Percentiles rank a stretch among this genome's conserved stretches.
Evolutionary conservation across 495 filamentous ascomycete genomes (phyloP).

Genomic region (Penicillium canescens): DNA sequence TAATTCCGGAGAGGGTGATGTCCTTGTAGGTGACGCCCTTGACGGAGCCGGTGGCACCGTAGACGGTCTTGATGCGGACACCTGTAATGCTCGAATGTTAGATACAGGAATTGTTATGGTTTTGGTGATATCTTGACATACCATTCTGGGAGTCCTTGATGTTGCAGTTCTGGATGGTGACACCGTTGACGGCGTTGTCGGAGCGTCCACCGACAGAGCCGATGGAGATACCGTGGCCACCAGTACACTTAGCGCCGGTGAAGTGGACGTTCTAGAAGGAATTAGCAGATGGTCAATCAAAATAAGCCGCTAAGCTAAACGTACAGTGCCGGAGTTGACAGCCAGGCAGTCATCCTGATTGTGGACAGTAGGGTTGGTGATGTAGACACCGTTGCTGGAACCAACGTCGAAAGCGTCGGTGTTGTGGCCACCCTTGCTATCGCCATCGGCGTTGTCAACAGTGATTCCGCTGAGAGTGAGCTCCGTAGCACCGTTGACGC

Average conservation of each 20-base stretch:
- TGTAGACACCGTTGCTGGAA: slow-evolving; percentile 33
- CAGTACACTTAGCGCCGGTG: slow-evolving; percentile 27
- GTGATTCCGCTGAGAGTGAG: slow-evolving; percentile 32
- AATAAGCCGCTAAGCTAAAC: too few relatives aligned
- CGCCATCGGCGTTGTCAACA: slow-evolving; percentile 45
- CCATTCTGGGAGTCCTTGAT: slow-evolving; percentile 32
- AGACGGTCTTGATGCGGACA: slow-evolving; percentile 25
- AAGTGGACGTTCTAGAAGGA: too few relatives aligned
- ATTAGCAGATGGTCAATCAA: too few relatives aligned
- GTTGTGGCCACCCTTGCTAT: slow-evolving; percentile 51
- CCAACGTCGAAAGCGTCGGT: slow-evolving; percentile 66
- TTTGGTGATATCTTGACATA: too few relatives aligned
- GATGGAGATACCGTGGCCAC: slow-evolving; percentile 49
- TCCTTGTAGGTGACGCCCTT: slow-evolving; percentile 29
- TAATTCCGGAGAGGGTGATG: slow-evolving; percentile 41
- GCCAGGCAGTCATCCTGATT: slow-evolving; percentile 70
- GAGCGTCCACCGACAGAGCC: slow-evolving; percentile 44
- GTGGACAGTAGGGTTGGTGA: slow-evolving; percentile 52
- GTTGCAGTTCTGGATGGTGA: slow-evolving; percentile 13
- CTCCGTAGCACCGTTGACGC: slow-evolving; percentile 27
- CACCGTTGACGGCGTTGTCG: too few relatives aligned
- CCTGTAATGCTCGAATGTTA: too few relatives aligned
- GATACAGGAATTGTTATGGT: too few relatives aligned
- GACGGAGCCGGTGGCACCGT: slow-evolving; percentile 35
- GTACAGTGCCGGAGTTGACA: slow-evolving; percentile 35